Base-by-base conservation (phyloP, 331 rosid species). In the Cydonia oblonga region DNA sequence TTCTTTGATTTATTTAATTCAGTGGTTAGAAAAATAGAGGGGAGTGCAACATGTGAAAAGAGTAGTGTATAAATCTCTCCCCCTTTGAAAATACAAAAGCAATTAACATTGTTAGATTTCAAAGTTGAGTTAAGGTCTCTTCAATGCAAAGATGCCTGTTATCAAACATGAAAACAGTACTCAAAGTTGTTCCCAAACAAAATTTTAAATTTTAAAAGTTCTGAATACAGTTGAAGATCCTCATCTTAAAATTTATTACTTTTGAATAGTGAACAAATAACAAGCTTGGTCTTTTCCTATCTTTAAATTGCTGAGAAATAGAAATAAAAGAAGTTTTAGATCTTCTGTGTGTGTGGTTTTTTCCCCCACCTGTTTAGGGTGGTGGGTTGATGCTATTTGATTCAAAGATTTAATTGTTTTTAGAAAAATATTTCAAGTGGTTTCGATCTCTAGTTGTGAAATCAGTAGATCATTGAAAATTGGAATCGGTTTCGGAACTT, bases 391-490 rank as follows among this genome's bases (percentile, higher is more conserved):
- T 61, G 18, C 56, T 53, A 18, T 61, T 30, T 24, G 70, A 61
- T 77, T 81, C 68, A 79, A 56, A 73, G 51, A 15, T 38, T 70
- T 76, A 53, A 68, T 60, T 56, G 24, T 75, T 77, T 35, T 52
- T 62, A 49, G 59, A 77, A 73, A 74, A 82, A 74, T 82, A 73
- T 82, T 76, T 76, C 79, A 64, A 72, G 70, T 70, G 80, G 83
- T 72, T 86, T 86, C 71, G 26, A 33, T 32, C 8, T 32, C 68
- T 29, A 29, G 74, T 68, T 59, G 69, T 80, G 71, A 77, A 80
- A 67, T 66, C 49, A 57, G 80, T 44, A 69, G 71, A 77, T 73
- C 79, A 73, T 70, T 82, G 89, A 79, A 86, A 81, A 75, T 73
- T 76, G 82, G 76, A 84, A 73, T 81, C 29, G 40, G 38, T 30